Base-by-base conservation (phyloP, 2,329 filamentous ascomycete species). In the Pleomassaria siparia region DNA sequence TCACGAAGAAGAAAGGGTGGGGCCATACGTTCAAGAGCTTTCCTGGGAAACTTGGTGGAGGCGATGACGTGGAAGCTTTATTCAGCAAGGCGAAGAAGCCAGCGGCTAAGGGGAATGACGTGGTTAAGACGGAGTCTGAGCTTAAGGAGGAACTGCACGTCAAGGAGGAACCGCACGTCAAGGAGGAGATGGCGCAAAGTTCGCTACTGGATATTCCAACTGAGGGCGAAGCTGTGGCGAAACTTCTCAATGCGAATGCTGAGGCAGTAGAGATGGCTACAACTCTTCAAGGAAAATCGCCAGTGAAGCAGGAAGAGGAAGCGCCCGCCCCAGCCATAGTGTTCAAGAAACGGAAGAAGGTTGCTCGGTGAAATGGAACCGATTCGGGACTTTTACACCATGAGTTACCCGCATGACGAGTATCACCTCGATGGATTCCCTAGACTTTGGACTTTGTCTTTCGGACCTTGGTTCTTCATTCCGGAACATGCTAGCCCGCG, bases 311-410 rank as follows among this genome's bases (percentile, higher is more conserved):
- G 18, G 65, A 58, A n/a, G 58, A 62, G 24, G 56, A 55, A 15
- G 50, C 49, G 3, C 58, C 58, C 29, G 55, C 54, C 37, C 65
- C 66, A 6, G 76, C 80, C 2, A 79, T 90, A 2, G 75, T 90
- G 2, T 94, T 92, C 72, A 92, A 91, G 73, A 91, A 91, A 74
- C 77, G 88, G 44, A 92, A 90, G 63, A 76, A 83, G 12, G 87
- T 56, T 84, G 74, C 81, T 78, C 42, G 76, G 48, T 67, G 60
- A 67, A 46, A 28, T 18, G 4, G 32, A 35, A 16, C n/a, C n/a
- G n/a, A n/a, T n/a, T n/a, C n/a, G n/a, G n/a, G n/a, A n/a, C n/a
- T n/a, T n/a, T n/a, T n/a, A n/a, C n/a, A n/a, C n/a, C n/a, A n/a
- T n/a, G n/a, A n/a, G n/a, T n/a, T n/a, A n/a, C n/a, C n/a, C n/a